Evolutionary conservation across 768 basidiomycete genomes (phyloP).

Genomic region (Ramaria sp.): DNA sequence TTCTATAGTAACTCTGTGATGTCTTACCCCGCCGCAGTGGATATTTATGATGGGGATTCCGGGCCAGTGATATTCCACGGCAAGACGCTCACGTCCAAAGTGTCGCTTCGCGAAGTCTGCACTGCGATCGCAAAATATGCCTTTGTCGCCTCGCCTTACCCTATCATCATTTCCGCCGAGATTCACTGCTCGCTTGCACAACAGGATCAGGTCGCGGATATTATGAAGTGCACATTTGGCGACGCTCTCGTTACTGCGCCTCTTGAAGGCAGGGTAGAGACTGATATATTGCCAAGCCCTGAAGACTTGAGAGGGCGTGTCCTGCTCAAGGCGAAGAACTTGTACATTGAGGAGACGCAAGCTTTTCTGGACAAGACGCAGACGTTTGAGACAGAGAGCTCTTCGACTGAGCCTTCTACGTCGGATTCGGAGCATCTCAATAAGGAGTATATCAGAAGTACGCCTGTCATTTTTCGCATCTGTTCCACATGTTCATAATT

Average conservation of each 20-base stretch:
- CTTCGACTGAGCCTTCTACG: constrained; percentile 27
- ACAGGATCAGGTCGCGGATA: constrained; percentile 68
- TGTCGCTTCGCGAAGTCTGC: constrained; percentile 72
- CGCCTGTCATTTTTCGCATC: neutral
- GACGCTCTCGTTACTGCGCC: constrained; percentile 37
- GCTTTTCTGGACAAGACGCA: constrained; percentile 21
- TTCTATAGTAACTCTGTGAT: neutral
- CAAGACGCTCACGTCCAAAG: constrained; percentile 76
- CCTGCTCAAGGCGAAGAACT: constrained; percentile 84
- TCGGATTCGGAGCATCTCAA: constrained; percentile 27
- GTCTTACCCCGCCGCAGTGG: constrained; percentile 43
- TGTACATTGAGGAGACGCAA: constrained; percentile 40
- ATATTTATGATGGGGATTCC: constrained; percentile 79
- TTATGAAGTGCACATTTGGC: constrained; percentile 59
- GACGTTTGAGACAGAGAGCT: constrained; percentile 29
- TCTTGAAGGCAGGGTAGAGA: constrained; percentile 28
- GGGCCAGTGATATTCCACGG: constrained; percentile 88
- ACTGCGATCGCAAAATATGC: constrained; percentile 81
- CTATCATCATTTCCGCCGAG: constrained; percentile 88
- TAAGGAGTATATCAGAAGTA: constrained; percentile 18
- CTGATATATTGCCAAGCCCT: constrained; percentile 69
- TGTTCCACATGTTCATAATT: neutral
- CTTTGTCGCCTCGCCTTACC: constrained; percentile 84
- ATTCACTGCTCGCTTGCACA: constrained; percentile 73
- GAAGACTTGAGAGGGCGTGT: constrained; percentile 68